Base-by-base conservation (phyloP, 2,329 filamentous ascomycete genomes). In the Paraphoma chrysanthemicola region DNA sequence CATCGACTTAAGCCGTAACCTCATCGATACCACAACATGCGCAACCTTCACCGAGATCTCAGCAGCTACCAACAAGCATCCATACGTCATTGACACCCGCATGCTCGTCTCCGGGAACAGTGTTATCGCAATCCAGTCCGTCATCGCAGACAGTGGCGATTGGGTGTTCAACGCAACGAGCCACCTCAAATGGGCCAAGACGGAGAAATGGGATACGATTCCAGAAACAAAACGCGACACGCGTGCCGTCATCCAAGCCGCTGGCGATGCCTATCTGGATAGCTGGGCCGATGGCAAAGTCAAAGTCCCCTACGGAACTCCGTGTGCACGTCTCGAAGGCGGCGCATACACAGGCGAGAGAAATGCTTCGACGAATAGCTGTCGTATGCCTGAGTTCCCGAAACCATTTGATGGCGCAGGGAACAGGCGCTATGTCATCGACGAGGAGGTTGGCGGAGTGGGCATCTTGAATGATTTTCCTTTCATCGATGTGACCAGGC, bases 321-420 rank as follows among this genome's bases (percentile, higher is more conserved):
- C 68, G 3, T 71, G 68, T 51, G 64, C 65, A 1, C 58, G 68
- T 14, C 62, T 71, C 48, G 68, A 71, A 46, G 68, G 68, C n/a
- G 67, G 68, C 11, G 43, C 47, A 16, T 71, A 71, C 44, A 71
- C 69, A 6, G 66, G 62, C 3, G 54, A 63, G 17, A 53, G 50
- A 18, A 63, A 53, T 17, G 23, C 57, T 12, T 31, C 50, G 1
- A 36, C 54, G 5, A 68, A 67, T 28, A 60, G 61, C 4, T 71
- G 68, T 46, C 54, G 45, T 17, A 69, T 71, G 64, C 66, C 67
- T 6, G 56, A 60, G 47, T 69, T 69, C 39, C 68, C 68, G 23
- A 51, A 64, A 42, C 54, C 53, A n/a, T 69, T 69, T 45, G 57
- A 46, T 8, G 60, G 62, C 16, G 54, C 41, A 4, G 11, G 16